These are phyloP conservation scores for Scolecobasidium constrictum DNA, from an alignment of 2,329 filamentous ascomycete genomes.

Conservation along the genomic window DNA sequence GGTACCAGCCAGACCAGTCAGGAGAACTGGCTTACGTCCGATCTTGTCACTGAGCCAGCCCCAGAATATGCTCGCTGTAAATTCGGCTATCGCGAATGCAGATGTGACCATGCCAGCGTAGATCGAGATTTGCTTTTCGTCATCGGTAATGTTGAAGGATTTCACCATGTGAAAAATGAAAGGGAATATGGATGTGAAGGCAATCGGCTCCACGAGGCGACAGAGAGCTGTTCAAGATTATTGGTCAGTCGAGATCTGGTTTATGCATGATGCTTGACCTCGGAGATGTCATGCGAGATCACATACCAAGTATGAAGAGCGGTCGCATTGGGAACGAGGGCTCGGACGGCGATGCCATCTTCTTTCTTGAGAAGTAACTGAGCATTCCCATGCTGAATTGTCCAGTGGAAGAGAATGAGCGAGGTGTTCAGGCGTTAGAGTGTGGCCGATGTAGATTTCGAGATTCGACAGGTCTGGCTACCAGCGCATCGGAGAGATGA, in stretches of 20 bases:
- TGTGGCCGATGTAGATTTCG: too few species aligned
- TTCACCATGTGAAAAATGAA: slow-evolving; percentile 98
- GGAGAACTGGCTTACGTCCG: slow-evolving; percentile 82
- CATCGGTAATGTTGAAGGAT: slow-evolving; percentile 74
- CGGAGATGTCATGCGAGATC: slow-evolving; percentile 3
- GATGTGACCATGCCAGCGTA: slow-evolving; percentile 96
- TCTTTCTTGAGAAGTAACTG: not conserved
- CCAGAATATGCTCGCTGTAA: slow-evolving; percentile 87
- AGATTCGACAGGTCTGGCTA: too few species aligned
- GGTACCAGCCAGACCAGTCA: slow-evolving; percentile 83
- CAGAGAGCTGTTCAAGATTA: slow-evolving; percentile 57
- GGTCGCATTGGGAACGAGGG: slow-evolving; percentile 45
- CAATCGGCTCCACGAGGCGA: slow-evolving; percentile 95
- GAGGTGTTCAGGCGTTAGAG: not conserved
- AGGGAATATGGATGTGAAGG: slow-evolving; percentile 98
- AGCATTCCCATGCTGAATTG: not conserved
- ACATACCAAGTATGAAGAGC: slow-evolving; percentile 44
- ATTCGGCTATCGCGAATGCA: slow-evolving; percentile 91
- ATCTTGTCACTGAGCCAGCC: slow-evolving; percentile 83
- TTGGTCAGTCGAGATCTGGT: slow-evolving; percentile 3
- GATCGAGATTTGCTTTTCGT: slow-evolving; percentile 70
- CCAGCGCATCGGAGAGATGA: not conserved
- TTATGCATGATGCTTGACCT: not conserved
- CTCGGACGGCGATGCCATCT: not conserved
- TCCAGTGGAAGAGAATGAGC: not conserved